A percentile compares a stretch with the other conserved stretches of the same genome.
Evolutionary conservation across 495 filamentous ascomycete species (phyloP).

Genomic region (Ramalina intermedia): DNA sequence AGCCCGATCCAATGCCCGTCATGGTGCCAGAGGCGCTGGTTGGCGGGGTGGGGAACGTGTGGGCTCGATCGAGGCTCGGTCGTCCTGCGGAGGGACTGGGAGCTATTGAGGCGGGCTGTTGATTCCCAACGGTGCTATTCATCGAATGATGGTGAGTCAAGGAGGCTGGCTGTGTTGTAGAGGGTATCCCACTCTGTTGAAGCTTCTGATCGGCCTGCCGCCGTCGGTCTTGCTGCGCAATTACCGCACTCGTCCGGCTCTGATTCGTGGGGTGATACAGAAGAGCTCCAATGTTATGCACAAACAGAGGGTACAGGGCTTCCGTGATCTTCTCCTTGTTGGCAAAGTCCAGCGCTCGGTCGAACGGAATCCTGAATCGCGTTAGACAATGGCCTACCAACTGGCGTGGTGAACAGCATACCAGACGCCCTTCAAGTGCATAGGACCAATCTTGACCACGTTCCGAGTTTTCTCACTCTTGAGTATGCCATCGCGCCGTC

Average conservation of each 20-base stretch:
- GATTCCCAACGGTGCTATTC: conserved; percentile 46
- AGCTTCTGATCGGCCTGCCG: conserved; percentile 37
- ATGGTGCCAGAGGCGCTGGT: conserved; percentile 74
- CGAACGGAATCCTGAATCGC: conserved; percentile 77
- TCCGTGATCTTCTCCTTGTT: conserved; percentile 99
- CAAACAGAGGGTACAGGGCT: conserved; percentile 85
- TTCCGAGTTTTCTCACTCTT: conserved; percentile 96
- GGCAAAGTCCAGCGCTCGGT: conserved; percentile 89
- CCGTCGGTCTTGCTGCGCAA: conserved; percentile 55
- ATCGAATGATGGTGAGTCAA: conserved; percentile 73
- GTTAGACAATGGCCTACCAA: not conserved
- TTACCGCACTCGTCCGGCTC: conserved; percentile 63
- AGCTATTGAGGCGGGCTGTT: conserved; percentile 52
- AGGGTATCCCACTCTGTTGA: conserved; percentile 27
- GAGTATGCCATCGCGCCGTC: conserved; percentile 86
- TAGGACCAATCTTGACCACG: conserved; percentile 97
- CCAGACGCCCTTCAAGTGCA: conserved; percentile 99
- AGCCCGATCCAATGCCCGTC: conserved; percentile 64
- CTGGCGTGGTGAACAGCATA: conserved; percentile 32
- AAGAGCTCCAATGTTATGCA: conserved; percentile 90
- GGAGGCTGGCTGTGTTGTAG: conserved; percentile 52
- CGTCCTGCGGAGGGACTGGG: conserved; percentile 57
- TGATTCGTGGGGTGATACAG: conserved; percentile 91
- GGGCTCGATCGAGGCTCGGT: conserved; percentile 62
- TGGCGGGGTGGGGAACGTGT: conserved; percentile 89